Evolutionary conservation across 176 grass and related monocot genomes (phyloP).

Genomic region (Juncus inflexus): DNA sequence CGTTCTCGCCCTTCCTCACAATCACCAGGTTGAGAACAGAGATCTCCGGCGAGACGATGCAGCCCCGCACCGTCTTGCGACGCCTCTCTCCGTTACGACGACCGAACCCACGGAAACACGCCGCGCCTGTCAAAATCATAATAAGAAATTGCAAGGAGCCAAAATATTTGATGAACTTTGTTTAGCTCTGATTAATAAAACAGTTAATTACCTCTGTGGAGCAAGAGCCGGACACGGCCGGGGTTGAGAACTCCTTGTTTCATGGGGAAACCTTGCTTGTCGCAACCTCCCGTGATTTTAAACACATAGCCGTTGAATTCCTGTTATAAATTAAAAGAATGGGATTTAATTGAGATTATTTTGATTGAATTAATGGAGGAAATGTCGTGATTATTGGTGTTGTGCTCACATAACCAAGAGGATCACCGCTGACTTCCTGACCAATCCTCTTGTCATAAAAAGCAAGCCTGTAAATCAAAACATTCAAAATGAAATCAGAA

Average conservation of each 20-base stretch:
- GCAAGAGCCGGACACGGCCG: slow-evolving; percentile 77
- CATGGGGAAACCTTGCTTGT: slow-evolving; percentile 94
- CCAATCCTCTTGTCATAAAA: slow-evolving; percentile 91
- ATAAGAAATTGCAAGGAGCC: too few species aligned
- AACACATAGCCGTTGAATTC: slow-evolving; percentile 89
- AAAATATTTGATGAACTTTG: too few species aligned
- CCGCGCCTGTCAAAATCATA: slow-evolving; percentile 44
- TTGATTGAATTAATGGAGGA: neutral
- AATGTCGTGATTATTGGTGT: neutral
- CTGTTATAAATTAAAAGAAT: slow-evolving; percentile 32
- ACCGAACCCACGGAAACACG: slow-evolving; percentile 84
- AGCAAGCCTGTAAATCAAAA: slow-evolving; percentile 35
- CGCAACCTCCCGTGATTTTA: slow-evolving; percentile 92
- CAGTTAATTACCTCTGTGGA: slow-evolving; percentile 58
- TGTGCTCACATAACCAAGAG: slow-evolving; percentile 57
- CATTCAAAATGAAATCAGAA: neutral
- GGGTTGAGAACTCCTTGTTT: slow-evolving; percentile 81
- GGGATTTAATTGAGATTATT: neutral
- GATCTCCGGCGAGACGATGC: slow-evolving; percentile 86
- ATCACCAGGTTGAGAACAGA: slow-evolving; percentile 93
- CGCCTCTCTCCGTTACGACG: slow-evolving; percentile 83
- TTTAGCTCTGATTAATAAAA: too few species aligned
- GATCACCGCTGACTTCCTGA: slow-evolving; percentile 66
- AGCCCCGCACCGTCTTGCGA: slow-evolving; percentile 86
- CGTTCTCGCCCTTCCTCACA: slow-evolving; percentile 85